Percentiles rank a stretch among this genome's conserved stretches.
These are phyloP conservation scores for Metarhizium anisopliae DNA, from an alignment of 2,329 filamentous ascomycete species.

Conservation along the genomic window DNA sequence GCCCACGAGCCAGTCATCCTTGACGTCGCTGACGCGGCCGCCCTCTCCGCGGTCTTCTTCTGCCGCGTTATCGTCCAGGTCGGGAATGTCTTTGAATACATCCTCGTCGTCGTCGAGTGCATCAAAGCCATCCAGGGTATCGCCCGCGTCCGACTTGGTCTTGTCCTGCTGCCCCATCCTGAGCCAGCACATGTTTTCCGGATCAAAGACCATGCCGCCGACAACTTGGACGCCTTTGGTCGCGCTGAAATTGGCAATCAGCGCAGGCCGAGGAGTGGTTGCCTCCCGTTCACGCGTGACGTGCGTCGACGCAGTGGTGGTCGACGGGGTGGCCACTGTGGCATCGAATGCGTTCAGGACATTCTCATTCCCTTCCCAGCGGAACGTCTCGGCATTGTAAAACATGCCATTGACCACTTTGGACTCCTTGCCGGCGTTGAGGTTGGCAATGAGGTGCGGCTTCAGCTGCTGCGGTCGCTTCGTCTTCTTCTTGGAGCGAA, in stretches of 20 bases:
- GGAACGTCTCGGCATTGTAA: conserved; percentile 78
- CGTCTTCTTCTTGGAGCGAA: conserved; percentile 47
- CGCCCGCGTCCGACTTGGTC: conserved; percentile 37
- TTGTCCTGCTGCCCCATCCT: conserved; percentile 55
- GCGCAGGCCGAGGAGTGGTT: conserved; percentile 57
- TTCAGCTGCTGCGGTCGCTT: conserved; percentile 58
- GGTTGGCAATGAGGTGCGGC: conserved; percentile 81
- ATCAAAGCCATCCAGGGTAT: conserved; percentile 55
- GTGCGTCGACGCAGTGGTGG: conserved; percentile 26
- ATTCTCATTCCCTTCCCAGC: conserved; percentile 96
- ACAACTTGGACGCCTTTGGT: conserved; percentile 87
- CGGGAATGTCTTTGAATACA: conserved; percentile 89
- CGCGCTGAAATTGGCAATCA: conserved; percentile 84
- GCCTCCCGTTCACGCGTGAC: conserved; percentile 47
- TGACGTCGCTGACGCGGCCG: conserved; percentile 50
- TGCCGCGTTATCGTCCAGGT: conserved; percentile 63
- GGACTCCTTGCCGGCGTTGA: conserved; percentile 63
- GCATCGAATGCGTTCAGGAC: conserved; percentile 70
- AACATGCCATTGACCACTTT: conserved; percentile 87
- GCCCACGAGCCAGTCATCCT: conserved; percentile 76
- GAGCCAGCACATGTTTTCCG: conserved; percentile 94
- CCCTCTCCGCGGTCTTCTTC: conserved; percentile 40
- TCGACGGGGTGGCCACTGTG: conserved; percentile 45
- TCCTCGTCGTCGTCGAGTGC: conserved; percentile 77
- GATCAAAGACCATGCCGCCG: conserved; percentile 98